A percentile compares a stretch with the other conserved stretches of the same genome.
Conservation (phyloP, 2,329 filamentous ascomycete genomes). For the Colletotrichum phormii region DNA sequence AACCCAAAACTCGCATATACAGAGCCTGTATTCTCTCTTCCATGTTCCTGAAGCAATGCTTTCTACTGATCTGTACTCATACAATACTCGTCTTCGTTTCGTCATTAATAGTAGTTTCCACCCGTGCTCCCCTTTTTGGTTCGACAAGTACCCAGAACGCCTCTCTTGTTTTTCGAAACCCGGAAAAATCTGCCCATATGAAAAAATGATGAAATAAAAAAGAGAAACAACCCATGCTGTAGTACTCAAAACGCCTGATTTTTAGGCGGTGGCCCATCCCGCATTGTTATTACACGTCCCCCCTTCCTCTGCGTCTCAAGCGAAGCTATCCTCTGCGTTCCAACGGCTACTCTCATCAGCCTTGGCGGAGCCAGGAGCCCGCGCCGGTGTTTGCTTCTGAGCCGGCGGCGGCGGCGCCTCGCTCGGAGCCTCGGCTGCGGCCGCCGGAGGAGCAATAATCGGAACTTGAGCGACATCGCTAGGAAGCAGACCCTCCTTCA, state of each 20-base stretch:
- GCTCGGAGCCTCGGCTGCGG: slow-evolving; percentile 23
- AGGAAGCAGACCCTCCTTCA: slow-evolving; percentile 61
- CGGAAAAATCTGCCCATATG: slow-evolving; percentile 19
- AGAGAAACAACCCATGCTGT: not conserved
- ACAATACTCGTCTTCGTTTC: slow-evolving; percentile 34
- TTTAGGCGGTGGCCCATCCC: not conserved
- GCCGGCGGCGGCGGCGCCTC: not conserved
- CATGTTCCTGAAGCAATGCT: slow-evolving; percentile 29
- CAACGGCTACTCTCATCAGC: slow-evolving; percentile 47
- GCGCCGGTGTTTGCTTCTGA: no score
- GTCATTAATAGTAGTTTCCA: slow-evolving; percentile 24
- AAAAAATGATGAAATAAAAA: not conserved
- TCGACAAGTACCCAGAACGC: slow-evolving; percentile 28
- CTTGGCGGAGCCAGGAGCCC: not conserved
- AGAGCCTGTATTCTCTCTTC: slow-evolving; percentile 21
- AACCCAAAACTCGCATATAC: slow-evolving; percentile 2
- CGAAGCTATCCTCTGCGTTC: slow-evolving; percentile 58
- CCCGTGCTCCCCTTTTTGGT: slow-evolving; percentile 14
- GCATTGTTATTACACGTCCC: slow-evolving; percentile 21
- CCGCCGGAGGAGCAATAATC: not conserved
- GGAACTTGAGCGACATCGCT: slow-evolving; percentile 13
- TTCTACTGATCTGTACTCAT: slow-evolving; percentile 30
- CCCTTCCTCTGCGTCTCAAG: slow-evolving; percentile 41
- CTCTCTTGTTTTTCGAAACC: not conserved
- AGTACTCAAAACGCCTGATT: slow-evolving; percentile 18